phyloP scores from a whole-genome alignment of 495 filamentous ascomycete species.

The Tuber aestivum region DNA sequence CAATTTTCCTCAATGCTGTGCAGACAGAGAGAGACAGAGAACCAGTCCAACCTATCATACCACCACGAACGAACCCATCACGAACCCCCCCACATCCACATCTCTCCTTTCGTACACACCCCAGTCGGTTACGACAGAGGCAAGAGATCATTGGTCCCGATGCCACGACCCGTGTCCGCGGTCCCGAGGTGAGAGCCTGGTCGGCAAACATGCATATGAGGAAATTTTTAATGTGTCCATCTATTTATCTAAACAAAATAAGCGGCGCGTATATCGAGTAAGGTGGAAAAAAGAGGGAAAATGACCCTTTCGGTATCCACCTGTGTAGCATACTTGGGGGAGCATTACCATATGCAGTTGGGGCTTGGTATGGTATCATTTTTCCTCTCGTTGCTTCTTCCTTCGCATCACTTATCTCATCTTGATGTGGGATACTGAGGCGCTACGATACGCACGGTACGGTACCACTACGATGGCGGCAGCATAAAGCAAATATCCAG shows the following conservation, averaged over 20 bases:
- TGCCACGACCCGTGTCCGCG: slow-evolving; percentile 38
- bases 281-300: slow-evolving; percentile 19
- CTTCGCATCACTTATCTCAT: slow-evolving; percentile 29
- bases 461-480: neutral
- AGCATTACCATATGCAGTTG: slow-evolving; percentile 22
- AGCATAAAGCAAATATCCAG: slow-evolving; percentile 1
- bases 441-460: slow-evolving; percentile 10
- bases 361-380: slow-evolving; percentile 5
- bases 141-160: slow-evolving; percentile 33
- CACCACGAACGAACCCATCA: neutral
- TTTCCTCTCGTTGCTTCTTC: no score
- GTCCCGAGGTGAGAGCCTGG: slow-evolving; percentile 38
- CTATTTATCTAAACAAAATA: slow-evolving; percentile 31
- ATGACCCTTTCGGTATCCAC: slow-evolving; percentile 20
- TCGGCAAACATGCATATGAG: slow-evolving; percentile 32
- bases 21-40: no score
- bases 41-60: neutral
- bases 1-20: neutral
- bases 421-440: slow-evolving; percentile 35
- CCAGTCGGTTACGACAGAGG: slow-evolving; percentile 19
- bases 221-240: slow-evolving; percentile 26
- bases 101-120: slow-evolving; percentile 9
- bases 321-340: slow-evolving; percentile 4
- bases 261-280: slow-evolving; percentile 22
- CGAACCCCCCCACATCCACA: neutral